Conservation (phyloP, 139 green algal genomes). For the Protoeuglena noctilucae region DNA sequence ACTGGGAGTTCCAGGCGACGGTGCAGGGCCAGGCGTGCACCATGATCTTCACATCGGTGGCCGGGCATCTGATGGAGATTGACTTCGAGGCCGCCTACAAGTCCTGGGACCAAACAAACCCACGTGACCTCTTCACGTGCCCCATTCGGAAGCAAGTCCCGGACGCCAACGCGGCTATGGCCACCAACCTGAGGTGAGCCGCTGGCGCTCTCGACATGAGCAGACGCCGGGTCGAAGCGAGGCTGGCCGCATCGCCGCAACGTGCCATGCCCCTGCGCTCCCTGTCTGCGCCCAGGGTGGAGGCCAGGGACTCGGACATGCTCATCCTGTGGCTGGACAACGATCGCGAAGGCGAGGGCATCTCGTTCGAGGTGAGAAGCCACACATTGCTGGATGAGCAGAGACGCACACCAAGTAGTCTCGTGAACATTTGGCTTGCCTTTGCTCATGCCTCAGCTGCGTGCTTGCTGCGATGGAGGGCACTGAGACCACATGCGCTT, state of each 20-base stretch:
- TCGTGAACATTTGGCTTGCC: too few species aligned
- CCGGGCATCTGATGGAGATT: conserved; percentile 82
- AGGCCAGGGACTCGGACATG: conserved; percentile 39
- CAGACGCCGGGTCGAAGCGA: too few species aligned
- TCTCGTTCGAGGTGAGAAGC: conserved; percentile 92
- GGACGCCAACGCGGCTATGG: too few species aligned
- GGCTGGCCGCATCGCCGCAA: too few species aligned
- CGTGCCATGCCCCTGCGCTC: too few species aligned
- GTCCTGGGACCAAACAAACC: conserved; percentile 24
- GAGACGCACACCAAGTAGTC: too few species aligned
- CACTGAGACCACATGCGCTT: background rate
- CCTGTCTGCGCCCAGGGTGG: too few species aligned
- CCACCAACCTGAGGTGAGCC: too few species aligned
- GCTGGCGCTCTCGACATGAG: too few species aligned
- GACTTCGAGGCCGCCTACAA: conserved; percentile 45
- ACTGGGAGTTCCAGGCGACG: conserved; percentile 67
- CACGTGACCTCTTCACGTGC: conserved; percentile 39
- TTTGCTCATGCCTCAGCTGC: too few species aligned
- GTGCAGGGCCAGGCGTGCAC: conserved; percentile 28
- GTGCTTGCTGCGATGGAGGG: too few species aligned
- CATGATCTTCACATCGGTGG: conserved; percentile 89
- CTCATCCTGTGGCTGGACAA: conserved; percentile 97
- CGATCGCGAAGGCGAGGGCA: conserved; percentile 95
- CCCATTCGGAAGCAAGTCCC: conserved; percentile 41
- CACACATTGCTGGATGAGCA: background rate